These are phyloP conservation scores for Coprinellus micaceus DNA, from an alignment of 768 basidiomycete species.

Conservation along the genomic window DNA sequence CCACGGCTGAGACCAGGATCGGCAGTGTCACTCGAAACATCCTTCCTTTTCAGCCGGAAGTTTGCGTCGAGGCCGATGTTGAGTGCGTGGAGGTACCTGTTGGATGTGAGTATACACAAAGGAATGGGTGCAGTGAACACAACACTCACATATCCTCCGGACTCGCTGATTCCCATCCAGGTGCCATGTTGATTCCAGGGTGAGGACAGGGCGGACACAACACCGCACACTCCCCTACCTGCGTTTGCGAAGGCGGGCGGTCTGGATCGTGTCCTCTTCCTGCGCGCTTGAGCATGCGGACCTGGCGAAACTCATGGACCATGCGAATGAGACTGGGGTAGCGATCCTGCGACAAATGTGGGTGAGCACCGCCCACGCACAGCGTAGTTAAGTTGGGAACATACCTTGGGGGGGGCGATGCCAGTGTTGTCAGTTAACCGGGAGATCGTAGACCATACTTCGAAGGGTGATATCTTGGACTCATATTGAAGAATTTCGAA, in stretches of 20 bases:
- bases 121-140: too few relatives aligned
- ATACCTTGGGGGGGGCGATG: slow-evolving; percentile 11
- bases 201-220: slow-evolving; percentile 22
- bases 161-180: background rate
- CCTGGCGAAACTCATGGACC: slow-evolving; percentile 16
- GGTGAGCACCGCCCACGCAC: background rate
- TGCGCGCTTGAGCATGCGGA: slow-evolving; percentile 16
- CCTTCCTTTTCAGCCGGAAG: slow-evolving; percentile 1
- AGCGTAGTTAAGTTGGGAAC: background rate
- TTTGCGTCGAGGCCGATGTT: background rate
- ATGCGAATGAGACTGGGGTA: slow-evolving; percentile 20
- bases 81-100: background rate
- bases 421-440: slow-evolving; percentile 25
- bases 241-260: slow-evolving; percentile 7
- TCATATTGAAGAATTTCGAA: slow-evolving; percentile 27
- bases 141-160: background rate
- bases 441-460: slow-evolving; percentile 23
- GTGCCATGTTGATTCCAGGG: slow-evolving; percentile 13
- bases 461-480: slow-evolving; percentile 24
- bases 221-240: slow-evolving; percentile 14
- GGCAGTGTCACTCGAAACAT: background rate
- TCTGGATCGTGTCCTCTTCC: slow-evolving; percentile 16
- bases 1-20: slow-evolving; percentile 14
- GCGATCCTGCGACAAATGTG: slow-evolving; percentile 11
- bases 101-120: background rate